Base-by-base conservation (phyloP, 768 basidiomycete species). In the Lactarius quietus region DNA sequence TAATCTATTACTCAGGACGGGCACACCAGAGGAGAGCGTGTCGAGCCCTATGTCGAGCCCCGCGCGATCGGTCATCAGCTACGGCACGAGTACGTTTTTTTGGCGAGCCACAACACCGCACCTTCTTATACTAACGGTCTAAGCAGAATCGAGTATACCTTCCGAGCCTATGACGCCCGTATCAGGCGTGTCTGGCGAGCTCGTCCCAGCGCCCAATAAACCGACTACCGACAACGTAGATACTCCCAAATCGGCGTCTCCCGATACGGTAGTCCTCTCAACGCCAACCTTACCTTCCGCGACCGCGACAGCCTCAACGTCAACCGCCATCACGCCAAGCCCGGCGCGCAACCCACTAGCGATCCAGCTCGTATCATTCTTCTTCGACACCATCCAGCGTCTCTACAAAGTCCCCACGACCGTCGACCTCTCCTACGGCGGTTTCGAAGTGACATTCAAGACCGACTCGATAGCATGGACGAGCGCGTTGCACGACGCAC, bases 361-460 rank as follows among this genome's bases (percentile, higher is more conserved):
- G 33, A 55, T 58, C 57, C 66, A 65, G 10, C 57, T 66, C 12
- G 35, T 66, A 20, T 59, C 54, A 26, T 65, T 56, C 57, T 66
- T 66, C 35, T 68, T 66, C 39, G 59, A 66, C 4, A 57, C 60
- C 31, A 17, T 68, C 23, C 58, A 57, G 20, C 59, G 55, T 3
- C 23, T 33, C 54, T 66, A 66, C 64, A 60, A 66, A 54, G 54
- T 56, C 2, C 64, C 64, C 8, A 8, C 39, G 38, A 35, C 54
- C 3, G 54, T 66, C 53, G 59, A 68, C 43, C 67, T 68, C 38
- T 35, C 64, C 15, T 58, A 61, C 35, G 33, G 48, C 18, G 64
- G 64, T 39, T 68, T 66, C 55, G 64, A 65, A 23, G 56, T 66
- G 18, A 23, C 64, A 23, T 57, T 68, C 56, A 29, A 39, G 31